phyloP scores from a whole-genome alignment of 2,329 filamentous ascomycete genomes.

The Trichoderma sp. region DNA sequence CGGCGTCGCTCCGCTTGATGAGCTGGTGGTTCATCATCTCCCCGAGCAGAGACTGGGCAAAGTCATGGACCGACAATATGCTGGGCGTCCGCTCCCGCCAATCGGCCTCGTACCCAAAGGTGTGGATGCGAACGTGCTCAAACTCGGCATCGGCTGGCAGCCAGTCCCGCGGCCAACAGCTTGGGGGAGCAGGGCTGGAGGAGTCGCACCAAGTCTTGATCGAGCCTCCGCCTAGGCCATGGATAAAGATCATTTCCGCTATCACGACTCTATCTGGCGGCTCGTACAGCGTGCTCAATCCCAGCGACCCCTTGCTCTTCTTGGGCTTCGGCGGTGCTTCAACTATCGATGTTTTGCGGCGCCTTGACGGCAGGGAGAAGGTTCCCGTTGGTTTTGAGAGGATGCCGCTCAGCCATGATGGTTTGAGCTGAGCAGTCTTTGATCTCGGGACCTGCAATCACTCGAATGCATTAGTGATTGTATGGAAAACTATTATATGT shows the following conservation, averaged over 20 bases:
- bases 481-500: background rate
- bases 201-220: slow-evolving; percentile 15
- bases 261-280: background rate
- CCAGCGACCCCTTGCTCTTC: background rate
- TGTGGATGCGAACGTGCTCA: background rate
- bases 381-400: background rate
- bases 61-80: slow-evolving; percentile 11
- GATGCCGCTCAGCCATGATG: background rate
- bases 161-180: background rate
- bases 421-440: background rate
- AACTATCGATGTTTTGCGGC: background rate
- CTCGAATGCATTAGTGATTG: background rate
- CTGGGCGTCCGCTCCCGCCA: slow-evolving; percentile 1
- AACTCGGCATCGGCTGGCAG: background rate
- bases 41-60: slow-evolving; percentile 5
- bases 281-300: background rate
- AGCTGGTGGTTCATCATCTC: slow-evolving; percentile 13
- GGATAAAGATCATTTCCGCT: slow-evolving; percentile 21
- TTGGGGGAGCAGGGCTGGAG: background rate
- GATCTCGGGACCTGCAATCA: background rate
- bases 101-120: slow-evolving; percentile 14
- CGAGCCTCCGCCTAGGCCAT: slow-evolving; percentile 14
- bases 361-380: background rate
- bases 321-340: background rate
- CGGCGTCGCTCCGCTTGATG: slow-evolving; percentile 6